Percentiles rank a stretch among this genome's conserved stretches.
phyloP scores from a whole-genome alignment of 1,284 basidiomycete species.

The Fomes fomentarius region DNA sequence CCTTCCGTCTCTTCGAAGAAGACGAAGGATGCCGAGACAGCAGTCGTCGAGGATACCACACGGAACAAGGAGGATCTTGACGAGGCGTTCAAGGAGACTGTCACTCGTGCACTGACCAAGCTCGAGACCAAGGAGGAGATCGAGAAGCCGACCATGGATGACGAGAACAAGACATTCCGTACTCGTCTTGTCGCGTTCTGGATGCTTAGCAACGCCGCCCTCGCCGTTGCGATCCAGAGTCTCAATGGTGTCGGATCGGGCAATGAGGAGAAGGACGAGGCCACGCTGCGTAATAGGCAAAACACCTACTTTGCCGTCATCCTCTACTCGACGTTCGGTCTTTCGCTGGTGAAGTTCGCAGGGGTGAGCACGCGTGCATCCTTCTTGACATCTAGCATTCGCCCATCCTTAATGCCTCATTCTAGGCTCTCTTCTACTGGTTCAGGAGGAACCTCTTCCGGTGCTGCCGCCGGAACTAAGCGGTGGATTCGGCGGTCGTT shows the following conservation, averaged over 20 bases:
- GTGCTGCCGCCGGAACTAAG: constrained; percentile 75
- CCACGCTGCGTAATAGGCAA: constrained; percentile 59
- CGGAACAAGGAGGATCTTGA: constrained; percentile 89
- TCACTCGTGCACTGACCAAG: constrained; percentile 89
- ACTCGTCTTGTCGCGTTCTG: constrained; percentile 86
- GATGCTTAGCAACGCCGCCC: constrained; percentile 82
- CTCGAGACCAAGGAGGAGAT: constrained; percentile 66
- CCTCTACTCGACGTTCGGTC: constrained; percentile 87
- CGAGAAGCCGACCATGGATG: constrained; percentile 89
- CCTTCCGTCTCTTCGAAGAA: constrained; percentile 90
- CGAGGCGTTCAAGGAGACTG: constrained; percentile 92
- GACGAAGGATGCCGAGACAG: constrained; percentile 71
- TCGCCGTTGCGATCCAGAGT: constrained; percentile 86
- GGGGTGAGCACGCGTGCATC: constrained; percentile 61
- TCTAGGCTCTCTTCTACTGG: constrained; percentile 80
- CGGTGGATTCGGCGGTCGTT: not conserved
- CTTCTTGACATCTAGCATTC: not conserved
- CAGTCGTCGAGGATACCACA: constrained; percentile 83
- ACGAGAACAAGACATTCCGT: constrained; percentile 93
- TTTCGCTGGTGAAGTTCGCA: constrained; percentile 80
- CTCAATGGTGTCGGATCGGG: constrained; percentile 72
- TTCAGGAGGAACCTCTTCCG: constrained; percentile 84
- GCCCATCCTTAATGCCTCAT: constrained; percentile 21
- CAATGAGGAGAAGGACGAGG: constrained; percentile 46
- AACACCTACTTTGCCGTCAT: constrained; percentile 84